Evolutionary conservation across 192 early-diverging fungal genomes (phyloP).

Genomic region (Podila epigama): DNA sequence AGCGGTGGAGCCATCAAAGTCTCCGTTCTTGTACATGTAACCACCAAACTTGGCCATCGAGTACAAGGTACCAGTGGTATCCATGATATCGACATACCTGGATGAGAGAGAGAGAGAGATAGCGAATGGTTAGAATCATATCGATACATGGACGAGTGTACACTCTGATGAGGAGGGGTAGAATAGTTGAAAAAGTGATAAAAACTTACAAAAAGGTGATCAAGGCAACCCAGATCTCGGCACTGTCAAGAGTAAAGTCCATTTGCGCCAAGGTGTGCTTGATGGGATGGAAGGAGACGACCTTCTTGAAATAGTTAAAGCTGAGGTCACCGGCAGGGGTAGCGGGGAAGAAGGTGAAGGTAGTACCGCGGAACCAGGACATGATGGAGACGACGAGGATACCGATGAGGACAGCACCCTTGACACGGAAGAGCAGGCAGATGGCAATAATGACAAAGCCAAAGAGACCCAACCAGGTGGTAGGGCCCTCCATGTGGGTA

Average conservation of each 20-base stretch:
- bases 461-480: slow-evolving; percentile 73
- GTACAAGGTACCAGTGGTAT: slow-evolving; percentile 82
- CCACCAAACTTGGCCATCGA: slow-evolving; percentile 84
- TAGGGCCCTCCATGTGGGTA: slow-evolving; percentile 67
- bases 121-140: not conserved
- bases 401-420: slow-evolving; percentile 74
- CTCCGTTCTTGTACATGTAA: slow-evolving; percentile 68
- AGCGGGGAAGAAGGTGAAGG: slow-evolving; percentile 78
- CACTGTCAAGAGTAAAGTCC: slow-evolving; percentile 63
- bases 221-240: slow-evolving; percentile 77
- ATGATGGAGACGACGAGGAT: slow-evolving; percentile 72
- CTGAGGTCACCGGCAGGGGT: slow-evolving; percentile 60
- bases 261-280: slow-evolving; percentile 57
- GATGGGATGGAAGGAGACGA: slow-evolving; percentile 67
- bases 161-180: too few species aligned
- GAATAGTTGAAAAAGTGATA: not conserved
- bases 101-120: not conserved
- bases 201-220: slow-evolving; percentile 66
- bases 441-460: slow-evolving; percentile 74
- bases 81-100: slow-evolving; percentile 81
- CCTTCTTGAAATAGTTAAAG: slow-evolving; percentile 74
- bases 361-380: slow-evolving; percentile 73
- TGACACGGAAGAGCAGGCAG: slow-evolving; percentile 66
- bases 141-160: too few species aligned
- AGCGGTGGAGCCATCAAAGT: slow-evolving; percentile 74